Base-by-base conservation (phyloP, 2,329 filamentous ascomycete genomes). In the Stemphylium beticola region DNA sequence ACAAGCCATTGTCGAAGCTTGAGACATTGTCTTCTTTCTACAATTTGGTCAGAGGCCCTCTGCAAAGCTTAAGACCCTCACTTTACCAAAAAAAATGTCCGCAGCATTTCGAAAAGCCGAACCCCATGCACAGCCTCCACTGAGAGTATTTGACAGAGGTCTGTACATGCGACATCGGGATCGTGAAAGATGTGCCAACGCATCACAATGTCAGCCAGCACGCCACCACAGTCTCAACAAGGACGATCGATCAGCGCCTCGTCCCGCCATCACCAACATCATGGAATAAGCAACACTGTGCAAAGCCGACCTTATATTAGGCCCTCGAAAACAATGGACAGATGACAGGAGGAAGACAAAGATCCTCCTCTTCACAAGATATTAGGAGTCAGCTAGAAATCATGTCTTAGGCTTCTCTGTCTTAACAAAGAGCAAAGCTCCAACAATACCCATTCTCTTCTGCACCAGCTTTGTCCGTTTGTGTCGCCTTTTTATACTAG, bases 1-100 rank as follows among this genome's bases (percentile, higher is more conserved):
- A 18, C 86, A 90, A 57, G 78, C 83, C 26, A 85, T 89, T 40
- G 74, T 69, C 76, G 85, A 57, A 14, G 53, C 61, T 51, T 73
- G 57, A 70, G 32, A 55, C 40, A 24, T 18, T 14, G 14, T 18
- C 34, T 43, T 31, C n/a, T 51, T 12, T 15, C 11, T 24, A 42
- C 42, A 31, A 11, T 15, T 11, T 29, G 22, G 14, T 11, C 14
- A 8, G 11, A 24, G 37, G 14, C 22, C 15, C 33, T 37, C 20
- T 22, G 38, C 9, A 14, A 6, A 24, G 11, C 12, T 12, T 15
- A 33, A 42, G 17, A 26, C 15, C 10, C 12, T 22, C 18, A 29
- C 11, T 18, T 31, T 15, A 29, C 4, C 29, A 40, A 33, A 15
- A 33, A 15, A 7, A 42, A 9, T 4, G 24, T 22, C 18, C 29